Evolutionary conservation across 495 filamentous ascomycete genomes (phyloP).

Genomic region (Tuber magnatum): DNA sequence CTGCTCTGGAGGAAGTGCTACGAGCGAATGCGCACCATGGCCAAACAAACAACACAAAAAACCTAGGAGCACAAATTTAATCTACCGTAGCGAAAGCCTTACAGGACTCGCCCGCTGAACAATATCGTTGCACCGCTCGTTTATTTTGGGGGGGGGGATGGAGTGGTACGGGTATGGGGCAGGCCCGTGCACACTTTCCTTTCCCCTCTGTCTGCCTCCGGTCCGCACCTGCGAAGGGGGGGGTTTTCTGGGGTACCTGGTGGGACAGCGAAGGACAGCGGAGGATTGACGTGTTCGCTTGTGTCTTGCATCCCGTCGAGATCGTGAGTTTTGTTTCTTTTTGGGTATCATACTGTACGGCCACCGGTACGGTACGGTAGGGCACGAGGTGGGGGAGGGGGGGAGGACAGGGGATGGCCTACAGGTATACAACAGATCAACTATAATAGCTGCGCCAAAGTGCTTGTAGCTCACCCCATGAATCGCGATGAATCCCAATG

Average conservation of each 20-base stretch:
- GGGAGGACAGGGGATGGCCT: background rate
- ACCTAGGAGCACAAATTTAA: background rate
- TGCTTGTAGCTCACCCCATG: background rate
- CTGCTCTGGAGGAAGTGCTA: background rate
- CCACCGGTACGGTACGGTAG: background rate
- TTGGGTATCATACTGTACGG: background rate
- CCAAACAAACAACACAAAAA: background rate
- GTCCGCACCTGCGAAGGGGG: background rate
- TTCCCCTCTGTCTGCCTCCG: background rate
- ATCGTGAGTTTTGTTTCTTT: background rate
- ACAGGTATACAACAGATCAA: background rate
- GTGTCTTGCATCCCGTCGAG: background rate
- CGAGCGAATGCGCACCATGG: background rate
- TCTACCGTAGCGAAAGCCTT: background rate
- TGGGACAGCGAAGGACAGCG: background rate
- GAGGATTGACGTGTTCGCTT: constrained; percentile 1
- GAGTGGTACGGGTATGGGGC: background rate
- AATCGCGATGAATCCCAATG: background rate
- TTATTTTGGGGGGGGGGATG: background rate
- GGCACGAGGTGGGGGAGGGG: background rate
- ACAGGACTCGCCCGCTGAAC: background rate
- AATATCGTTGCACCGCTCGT: background rate
- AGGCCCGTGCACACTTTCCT: background rate
- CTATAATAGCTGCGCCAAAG: background rate
- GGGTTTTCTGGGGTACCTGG: background rate